Percentiles rank a stretch among this genome's conserved stretches.
phyloP scores from a whole-genome alignment of 164 flowering plant species.

The Tinospora cordifolia region DNA sequence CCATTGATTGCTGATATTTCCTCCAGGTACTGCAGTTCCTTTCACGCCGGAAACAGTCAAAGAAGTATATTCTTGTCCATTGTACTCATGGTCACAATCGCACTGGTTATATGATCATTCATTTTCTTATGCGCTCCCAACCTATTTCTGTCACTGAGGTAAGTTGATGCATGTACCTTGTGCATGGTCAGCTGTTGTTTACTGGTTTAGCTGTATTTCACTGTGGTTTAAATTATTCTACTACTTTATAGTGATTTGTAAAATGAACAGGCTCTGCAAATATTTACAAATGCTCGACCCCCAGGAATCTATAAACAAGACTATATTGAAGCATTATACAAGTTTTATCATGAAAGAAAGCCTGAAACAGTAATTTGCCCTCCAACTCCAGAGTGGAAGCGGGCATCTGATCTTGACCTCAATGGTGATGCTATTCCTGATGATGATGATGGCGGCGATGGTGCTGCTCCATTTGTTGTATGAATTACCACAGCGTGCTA shows the following conservation, averaged over 20 bases:
- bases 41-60: slow-evolving; percentile 60
- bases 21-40: slow-evolving; percentile 70
- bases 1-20: background rate
- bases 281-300: slow-evolving; percentile 81
- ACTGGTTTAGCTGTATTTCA: background rate
- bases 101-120: slow-evolving; percentile 93
- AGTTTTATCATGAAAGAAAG: slow-evolving; percentile 82
- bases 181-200: background rate
- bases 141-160: slow-evolving; percentile 76
- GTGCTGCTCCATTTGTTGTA: slow-evolving; percentile 51
- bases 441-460: slow-evolving; percentile 79
- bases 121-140: slow-evolving; percentile 76
- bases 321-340: slow-evolving; percentile 76
- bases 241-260: slow-evolving; percentile 4
- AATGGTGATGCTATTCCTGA: slow-evolving; percentile 90
- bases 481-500: slow-evolving; percentile 12
- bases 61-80: slow-evolving; percentile 80
- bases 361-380: slow-evolving; percentile 73
- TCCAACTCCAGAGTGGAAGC: slow-evolving; percentile 95
- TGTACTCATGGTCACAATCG: slow-evolving; percentile 99
- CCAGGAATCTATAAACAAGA: slow-evolving; percentile 96
- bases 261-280: slow-evolving; percentile 57
- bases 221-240: background rate
- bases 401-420: slow-evolving; percentile 84
- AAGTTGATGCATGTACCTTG: slow-evolving; percentile 8